A percentile compares a stretch with the other conserved stretches of the same genome.
phyloP scores from a whole-genome alignment of 305 asterid species.

The Euphrasia arctica region DNA sequence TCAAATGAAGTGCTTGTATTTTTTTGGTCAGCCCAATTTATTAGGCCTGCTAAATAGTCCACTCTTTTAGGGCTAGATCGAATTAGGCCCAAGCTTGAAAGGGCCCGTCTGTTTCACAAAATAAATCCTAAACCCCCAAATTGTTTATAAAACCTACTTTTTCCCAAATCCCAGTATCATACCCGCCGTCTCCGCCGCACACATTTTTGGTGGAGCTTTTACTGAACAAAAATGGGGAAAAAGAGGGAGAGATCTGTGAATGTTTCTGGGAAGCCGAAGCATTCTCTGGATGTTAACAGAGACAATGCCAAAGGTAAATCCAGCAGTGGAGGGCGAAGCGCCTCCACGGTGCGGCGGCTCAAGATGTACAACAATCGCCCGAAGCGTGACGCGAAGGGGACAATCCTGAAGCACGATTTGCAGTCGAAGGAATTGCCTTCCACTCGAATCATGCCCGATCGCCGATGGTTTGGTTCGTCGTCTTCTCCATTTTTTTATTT shows the following conservation, averaged over 20 bases:
- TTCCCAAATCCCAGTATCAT: not conserved
- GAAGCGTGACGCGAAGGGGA: constrained; percentile 52
- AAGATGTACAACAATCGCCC: constrained; percentile 88
- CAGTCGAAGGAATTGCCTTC: constrained; percentile 83
- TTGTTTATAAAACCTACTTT: not conserved
- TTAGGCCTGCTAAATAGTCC: not conserved
- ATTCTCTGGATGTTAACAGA: constrained; percentile 71
- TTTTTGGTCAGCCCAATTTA: too few species aligned
- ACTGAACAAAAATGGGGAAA: constrained; percentile 49
- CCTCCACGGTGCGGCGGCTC: constrained; percentile 89
- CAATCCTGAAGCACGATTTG: constrained; percentile 60
- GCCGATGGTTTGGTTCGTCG: constrained; percentile 86
- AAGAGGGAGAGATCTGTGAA: constrained; percentile 74
- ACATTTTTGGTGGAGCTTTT: not conserved
- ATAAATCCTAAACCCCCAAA: not conserved
- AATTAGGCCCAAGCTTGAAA: not conserved
- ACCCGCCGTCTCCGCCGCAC: not conserved
- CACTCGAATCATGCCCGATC: constrained; percentile 84
- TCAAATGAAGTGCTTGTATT: too few species aligned
- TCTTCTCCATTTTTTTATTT: too few species aligned
- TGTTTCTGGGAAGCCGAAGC: constrained; percentile 94
- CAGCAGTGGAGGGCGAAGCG: constrained; percentile 47
- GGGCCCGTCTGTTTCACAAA: too few species aligned
- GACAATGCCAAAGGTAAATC: constrained; percentile 36
- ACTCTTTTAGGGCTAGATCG: not conserved